Conservation (phyloP, 2,329 filamentous ascomycete species). For the Waltergamsia citrina region DNA sequence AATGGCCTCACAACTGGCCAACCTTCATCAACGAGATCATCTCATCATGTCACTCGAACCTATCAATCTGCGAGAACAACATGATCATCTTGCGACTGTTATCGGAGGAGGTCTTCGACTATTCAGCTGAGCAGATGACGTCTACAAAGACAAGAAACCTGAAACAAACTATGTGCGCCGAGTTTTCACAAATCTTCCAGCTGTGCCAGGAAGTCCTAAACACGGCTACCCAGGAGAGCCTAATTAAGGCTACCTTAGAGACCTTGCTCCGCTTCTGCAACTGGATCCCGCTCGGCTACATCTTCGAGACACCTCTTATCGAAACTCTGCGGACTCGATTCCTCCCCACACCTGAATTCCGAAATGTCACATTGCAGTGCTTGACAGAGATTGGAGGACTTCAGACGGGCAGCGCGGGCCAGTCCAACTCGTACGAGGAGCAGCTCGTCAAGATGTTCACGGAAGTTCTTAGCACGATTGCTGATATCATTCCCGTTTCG, state of each 20-base stretch:
- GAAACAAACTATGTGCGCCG: constrained; percentile 97
- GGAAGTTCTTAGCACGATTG: constrained; percentile 85
- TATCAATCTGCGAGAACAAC: constrained; percentile 99
- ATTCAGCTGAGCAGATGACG: constrained; percentile 99
- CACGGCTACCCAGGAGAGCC: constrained; percentile 76
- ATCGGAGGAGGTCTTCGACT: constrained; percentile 98
- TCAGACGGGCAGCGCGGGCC: constrained; percentile 65
- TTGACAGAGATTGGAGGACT: constrained; percentile 94
- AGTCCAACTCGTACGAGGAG: constrained; percentile 74
- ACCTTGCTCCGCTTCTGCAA: constrained; percentile 94
- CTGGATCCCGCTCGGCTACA: constrained; percentile 97
- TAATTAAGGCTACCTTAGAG: constrained; percentile 94
- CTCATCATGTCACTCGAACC: constrained; percentile 84
- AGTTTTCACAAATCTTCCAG: constrained; percentile 97
- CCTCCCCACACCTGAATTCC: constrained; percentile 86
- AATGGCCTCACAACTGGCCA: constrained; percentile 99
- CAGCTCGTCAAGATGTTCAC: constrained; percentile 98
- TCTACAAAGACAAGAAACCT: constrained; percentile 92
- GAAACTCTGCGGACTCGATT: constrained; percentile 90
- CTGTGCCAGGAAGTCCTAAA: constrained; percentile 92
- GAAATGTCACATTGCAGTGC: constrained; percentile 93
- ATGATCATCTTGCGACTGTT: constrained; percentile 95
- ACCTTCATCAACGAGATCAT: constrained; percentile 99
- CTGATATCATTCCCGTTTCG: constrained; percentile 83
- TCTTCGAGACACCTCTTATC: constrained; percentile 95